Evolutionary conservation across 257 asterid genomes (phyloP).

Genomic region (Paulownia fortunei): DNA sequence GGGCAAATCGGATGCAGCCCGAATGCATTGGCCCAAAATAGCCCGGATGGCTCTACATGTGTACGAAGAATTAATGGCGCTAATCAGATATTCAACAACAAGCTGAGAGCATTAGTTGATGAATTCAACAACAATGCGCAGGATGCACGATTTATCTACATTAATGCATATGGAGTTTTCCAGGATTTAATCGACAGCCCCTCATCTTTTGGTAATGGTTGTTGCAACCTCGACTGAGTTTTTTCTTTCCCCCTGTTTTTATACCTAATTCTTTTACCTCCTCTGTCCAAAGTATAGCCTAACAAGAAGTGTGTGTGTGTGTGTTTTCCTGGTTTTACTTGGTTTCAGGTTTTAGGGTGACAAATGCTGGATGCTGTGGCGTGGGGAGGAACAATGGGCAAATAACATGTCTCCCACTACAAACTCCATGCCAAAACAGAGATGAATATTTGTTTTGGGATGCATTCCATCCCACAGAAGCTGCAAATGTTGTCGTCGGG

Average conservation of each 20-base stretch:
- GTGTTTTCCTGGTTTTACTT: not conserved
- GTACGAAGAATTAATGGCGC: constrained; percentile 73
- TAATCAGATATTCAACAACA: constrained; percentile 67
- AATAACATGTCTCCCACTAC: constrained; percentile 84
- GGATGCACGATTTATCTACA: constrained; percentile 70
- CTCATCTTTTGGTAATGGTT: constrained; percentile 60
- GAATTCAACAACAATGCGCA: constrained; percentile 63
- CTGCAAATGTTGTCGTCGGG: constrained; percentile 76
- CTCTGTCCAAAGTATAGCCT: too few species aligned
- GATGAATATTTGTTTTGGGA: constrained; percentile 81
- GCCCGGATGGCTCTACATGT: constrained; percentile 83
- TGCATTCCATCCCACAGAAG: constrained; percentile 88
- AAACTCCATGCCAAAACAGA: constrained; percentile 70
- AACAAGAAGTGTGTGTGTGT: too few species aligned
- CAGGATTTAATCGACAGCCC: constrained; percentile 79
- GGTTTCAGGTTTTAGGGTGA: constrained; percentile 73
- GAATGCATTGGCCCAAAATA: constrained; percentile 88
- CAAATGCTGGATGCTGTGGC: constrained; percentile 92
- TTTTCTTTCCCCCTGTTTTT: not conserved
- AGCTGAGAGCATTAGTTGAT: constrained; percentile 63
- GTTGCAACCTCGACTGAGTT: not conserved
- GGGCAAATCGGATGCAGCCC: constrained; percentile 99
- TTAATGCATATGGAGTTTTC: constrained; percentile 81
- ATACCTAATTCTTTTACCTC: not conserved
- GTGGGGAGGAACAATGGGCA: constrained; percentile 98